Evolutionary conservation across 2,329 filamentous ascomycete species (phyloP), one percentile per base, ranked within the genome.

Genomic region (Cytospora paraplurivora): DNA sequence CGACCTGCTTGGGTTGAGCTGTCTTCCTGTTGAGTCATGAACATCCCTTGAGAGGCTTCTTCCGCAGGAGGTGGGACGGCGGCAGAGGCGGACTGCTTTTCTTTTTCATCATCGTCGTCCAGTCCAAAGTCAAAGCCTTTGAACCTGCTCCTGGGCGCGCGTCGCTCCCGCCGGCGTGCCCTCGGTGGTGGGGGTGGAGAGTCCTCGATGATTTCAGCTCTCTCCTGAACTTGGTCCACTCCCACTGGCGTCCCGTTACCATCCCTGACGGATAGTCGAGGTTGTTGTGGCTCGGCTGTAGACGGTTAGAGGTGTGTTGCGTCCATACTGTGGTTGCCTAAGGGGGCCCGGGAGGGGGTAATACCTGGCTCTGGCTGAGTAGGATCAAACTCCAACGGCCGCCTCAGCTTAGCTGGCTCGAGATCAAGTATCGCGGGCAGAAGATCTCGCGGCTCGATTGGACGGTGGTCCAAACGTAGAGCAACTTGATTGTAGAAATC

Each of bases 401-500:
- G 85, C 63, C 91, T 87, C 21, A 98, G 79, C 51, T 85, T 82
- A 64, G 84, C 86, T 7, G 92, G 86, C 76, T 98, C 89, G 57
- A 89, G 90, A n/a, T 81, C 87, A 34, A 98, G 77, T 53, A 99
- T 95, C 1, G 91, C 91, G 74, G 97, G 92, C 2, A 99, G 81
- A 67, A 99, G 96, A 70, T 97, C 93, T 63, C 90, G 93, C 72
- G 97, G 93, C 69, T 94, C 88, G 59, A 97, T 88, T 2, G 93
- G 88, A 4, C 92, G 86, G 73, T 96, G 93, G 66, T 93, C 89
- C 13, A 96, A 82, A 53, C 86, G 81, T 21, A 88, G 74, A 2
- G 93, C 90, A 17, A 96, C 85, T 8, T 87, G 78, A 6, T 82
- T 88, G 68, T 88, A 83, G 68, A 96, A 88, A 1, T 86, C 78